Conservation (phyloP, 495 filamentous ascomycete species). For the Evansstolkia leycettana region DNA sequence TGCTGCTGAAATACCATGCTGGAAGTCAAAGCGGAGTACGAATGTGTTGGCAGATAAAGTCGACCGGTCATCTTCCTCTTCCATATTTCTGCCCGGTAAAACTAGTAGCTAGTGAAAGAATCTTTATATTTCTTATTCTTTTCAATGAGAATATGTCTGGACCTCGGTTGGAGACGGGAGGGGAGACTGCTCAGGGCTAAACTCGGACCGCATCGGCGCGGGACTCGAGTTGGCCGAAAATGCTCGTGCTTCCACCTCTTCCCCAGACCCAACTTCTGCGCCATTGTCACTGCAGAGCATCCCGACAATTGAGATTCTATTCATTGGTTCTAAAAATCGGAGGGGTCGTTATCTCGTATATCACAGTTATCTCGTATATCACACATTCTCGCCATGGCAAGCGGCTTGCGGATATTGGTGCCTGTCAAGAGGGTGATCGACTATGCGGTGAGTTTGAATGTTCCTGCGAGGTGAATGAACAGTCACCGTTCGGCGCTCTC, state of each 20-base stretch:
- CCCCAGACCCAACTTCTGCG: constrained; percentile 1
- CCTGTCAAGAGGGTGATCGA: constrained; percentile 97
- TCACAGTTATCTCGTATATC: background rate
- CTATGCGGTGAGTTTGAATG: constrained; percentile 66
- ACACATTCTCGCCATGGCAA: constrained; percentile 57
- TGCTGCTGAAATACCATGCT: too few species aligned
- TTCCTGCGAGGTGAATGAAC: too few species aligned
- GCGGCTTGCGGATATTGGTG: constrained; percentile 74
- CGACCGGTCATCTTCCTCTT: too few species aligned
- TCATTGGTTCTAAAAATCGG: background rate
- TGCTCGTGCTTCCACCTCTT: constrained; percentile 16
- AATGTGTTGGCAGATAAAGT: too few species aligned
- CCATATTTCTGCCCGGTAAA: too few species aligned
- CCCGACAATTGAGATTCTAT: too few species aligned
- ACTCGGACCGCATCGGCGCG: constrained; percentile 28
- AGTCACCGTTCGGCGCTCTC: constrained; percentile 1
- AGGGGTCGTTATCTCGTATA: too few species aligned
- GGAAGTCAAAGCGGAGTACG: too few species aligned
- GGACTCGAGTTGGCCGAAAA: constrained; percentile 1
- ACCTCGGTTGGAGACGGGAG: constrained; percentile 27
- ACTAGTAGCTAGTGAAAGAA: too few species aligned
- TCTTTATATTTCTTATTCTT: too few species aligned
- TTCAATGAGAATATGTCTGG: too few species aligned
- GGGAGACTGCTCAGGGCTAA: constrained; percentile 11
- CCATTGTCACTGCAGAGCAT: too few species aligned